A percentile compares a stretch with the other conserved stretches of the same genome.
Evolutionary conservation across 2,329 filamentous ascomycete species (phyloP).

Genomic region (Rutstroemia sp.): DNA sequence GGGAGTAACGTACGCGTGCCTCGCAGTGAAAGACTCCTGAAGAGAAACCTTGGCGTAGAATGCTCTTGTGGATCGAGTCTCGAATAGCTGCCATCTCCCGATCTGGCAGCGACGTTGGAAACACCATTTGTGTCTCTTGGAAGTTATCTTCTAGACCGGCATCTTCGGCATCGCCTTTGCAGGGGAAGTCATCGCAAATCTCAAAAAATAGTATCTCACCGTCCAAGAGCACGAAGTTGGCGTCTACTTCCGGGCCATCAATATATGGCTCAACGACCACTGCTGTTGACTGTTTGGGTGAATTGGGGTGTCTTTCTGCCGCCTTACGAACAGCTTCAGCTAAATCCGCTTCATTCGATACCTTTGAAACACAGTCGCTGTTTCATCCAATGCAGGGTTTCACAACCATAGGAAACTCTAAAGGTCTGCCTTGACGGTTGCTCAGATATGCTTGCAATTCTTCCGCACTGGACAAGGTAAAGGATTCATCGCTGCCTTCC

Average conservation of each 20-base stretch:
- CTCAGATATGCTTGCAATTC: no score
- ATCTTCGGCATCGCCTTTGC: not conserved
- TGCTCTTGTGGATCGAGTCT: slow-evolving; percentile 14
- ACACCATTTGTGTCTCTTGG: slow-evolving; percentile 15
- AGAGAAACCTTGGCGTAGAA: slow-evolving; percentile 23
- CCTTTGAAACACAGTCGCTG: no score
- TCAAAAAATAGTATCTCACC: slow-evolving; percentile 10
- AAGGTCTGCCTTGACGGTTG: no score
- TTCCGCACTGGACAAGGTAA: no score
- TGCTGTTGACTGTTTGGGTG: no score
- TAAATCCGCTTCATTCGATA: no score
- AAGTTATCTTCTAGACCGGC: not conserved
- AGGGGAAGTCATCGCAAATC: slow-evolving; percentile 5
- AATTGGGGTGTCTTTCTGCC: no score
- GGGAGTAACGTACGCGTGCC: slow-evolving; percentile 24
- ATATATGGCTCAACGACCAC: not conserved
- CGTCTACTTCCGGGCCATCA: slow-evolving; percentile 10
- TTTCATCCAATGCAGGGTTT: no score
- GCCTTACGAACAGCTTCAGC: no score
- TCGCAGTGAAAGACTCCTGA: slow-evolving; percentile 27
- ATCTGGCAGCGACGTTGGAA: slow-evolving; percentile 19
- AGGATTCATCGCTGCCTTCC: no score
- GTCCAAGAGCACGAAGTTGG: slow-evolving; percentile 5
- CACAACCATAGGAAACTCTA: no score
- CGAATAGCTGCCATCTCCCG: slow-evolving; percentile 17